Percentiles rank a stretch among this genome's conserved stretches.
phyloP scores from a whole-genome alignment of 805 yeast genomes.

The Lipomyces lipofer region DNA sequence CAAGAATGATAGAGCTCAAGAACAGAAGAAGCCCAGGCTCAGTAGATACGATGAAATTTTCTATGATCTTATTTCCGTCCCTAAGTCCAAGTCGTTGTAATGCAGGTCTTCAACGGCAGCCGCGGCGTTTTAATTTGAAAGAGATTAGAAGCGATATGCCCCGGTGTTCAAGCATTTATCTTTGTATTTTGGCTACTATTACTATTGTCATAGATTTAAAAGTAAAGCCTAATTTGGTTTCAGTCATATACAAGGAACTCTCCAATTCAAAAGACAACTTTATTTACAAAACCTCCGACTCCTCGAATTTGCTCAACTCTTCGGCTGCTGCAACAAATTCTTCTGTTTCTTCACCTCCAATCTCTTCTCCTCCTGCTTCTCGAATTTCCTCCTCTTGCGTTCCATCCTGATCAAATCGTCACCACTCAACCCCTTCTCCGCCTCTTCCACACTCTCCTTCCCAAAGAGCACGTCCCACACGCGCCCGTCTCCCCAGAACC shows the following conservation, averaged over 20 bases:
- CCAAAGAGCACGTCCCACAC: conserved; percentile 81
- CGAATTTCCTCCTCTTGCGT: conserved; percentile 2
- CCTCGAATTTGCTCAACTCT: too few species aligned
- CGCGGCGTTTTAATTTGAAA: background rate
- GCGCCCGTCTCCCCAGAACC: conserved; percentile 92
- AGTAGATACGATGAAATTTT: conserved; percentile 25
- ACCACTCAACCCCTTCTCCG: conserved; percentile 67
- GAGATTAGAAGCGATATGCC: too few species aligned
- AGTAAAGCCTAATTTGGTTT: background rate
- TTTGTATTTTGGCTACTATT: too few species aligned
- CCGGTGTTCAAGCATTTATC: too few species aligned
- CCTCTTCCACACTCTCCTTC: conserved; percentile 71
- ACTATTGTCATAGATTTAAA: too few species aligned
- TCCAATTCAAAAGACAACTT: background rate
- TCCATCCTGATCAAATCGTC: conserved; percentile 48
- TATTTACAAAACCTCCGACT: too few species aligned
- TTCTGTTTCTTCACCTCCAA: background rate
- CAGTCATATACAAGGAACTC: background rate
- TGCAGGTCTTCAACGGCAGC: background rate
- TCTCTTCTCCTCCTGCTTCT: background rate
- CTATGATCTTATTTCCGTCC: conserved; percentile 40
- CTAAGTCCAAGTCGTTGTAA: conserved; percentile 33
- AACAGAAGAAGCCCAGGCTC: conserved; percentile 14
- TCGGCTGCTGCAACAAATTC: too few species aligned
- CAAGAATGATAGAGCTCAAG: background rate